A percentile compares a stretch with the other conserved stretches of the same genome.
phyloP scores from a whole-genome alignment of 2,329 filamentous ascomycete genomes.

The Fusarium penzigii region DNA sequence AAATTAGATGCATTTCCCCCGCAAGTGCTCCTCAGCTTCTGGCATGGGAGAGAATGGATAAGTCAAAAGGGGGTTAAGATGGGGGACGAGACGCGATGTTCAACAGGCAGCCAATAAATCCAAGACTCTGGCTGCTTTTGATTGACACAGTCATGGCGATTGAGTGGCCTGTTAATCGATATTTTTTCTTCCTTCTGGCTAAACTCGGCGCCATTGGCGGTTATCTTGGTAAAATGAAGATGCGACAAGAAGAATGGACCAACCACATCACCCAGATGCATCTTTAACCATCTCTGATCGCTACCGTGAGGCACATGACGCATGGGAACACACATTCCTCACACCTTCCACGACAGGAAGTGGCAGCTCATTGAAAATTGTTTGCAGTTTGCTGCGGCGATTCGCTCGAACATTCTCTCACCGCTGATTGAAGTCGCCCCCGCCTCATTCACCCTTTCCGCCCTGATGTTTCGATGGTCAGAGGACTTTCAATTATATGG shows the following conservation, averaged over 20 bases:
- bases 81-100: too few species aligned
- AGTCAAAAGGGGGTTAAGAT: too few species aligned
- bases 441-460: too few species aligned
- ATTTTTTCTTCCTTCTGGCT: not conserved
- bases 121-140: too few species aligned
- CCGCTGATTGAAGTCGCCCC: slow-evolving; percentile 19
- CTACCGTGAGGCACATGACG: slow-evolving; percentile 28
- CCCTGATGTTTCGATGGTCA: too few species aligned
- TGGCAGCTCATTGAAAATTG: slow-evolving; percentile 18
- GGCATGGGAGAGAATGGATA: too few species aligned
- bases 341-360: slow-evolving; percentile 12
- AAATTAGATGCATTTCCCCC: too few species aligned
- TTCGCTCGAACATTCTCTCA: slow-evolving; percentile 24
- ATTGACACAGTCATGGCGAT: too few species aligned
- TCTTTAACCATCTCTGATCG: slow-evolving; percentile 13
- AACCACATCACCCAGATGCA: slow-evolving; percentile 22
- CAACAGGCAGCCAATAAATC: too few species aligned
- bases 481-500: not conserved
- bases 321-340: slow-evolving; percentile 23
- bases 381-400: slow-evolving; percentile 5
- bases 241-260: slow-evolving; percentile 9
- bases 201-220: not conserved
- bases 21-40: too few species aligned
- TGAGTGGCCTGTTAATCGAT: too few species aligned
- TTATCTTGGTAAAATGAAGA: slow-evolving; percentile 5